phyloP scores from a whole-genome alignment of 371 early-diverging fungal genomes.

The Mucor plumbeus region DNA sequence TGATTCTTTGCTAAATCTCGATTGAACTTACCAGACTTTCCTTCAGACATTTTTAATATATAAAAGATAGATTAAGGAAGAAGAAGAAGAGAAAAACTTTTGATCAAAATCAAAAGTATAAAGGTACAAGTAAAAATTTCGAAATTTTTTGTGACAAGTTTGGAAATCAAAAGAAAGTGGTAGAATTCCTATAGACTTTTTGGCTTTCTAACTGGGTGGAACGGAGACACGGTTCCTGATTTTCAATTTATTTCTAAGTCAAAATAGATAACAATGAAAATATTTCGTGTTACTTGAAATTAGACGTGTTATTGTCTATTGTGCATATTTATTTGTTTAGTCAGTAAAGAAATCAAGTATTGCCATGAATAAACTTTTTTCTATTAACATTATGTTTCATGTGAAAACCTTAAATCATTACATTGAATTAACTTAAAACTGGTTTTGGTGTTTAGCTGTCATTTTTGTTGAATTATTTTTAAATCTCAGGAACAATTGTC shows the following conservation, averaged over 20 bases:
- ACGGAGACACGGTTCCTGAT: conserved; percentile 1
- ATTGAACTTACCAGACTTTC: conserved; percentile 80
- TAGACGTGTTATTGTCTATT: neutral
- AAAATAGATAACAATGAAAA: neutral
- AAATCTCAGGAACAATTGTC: too few relatives aligned
- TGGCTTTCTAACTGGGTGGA: conserved; percentile 14
- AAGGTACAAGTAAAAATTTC: conserved; percentile 3
- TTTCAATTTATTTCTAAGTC: neutral
- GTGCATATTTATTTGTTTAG: neutral
- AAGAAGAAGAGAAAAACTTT: conserved; percentile 10
- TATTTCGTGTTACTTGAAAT: neutral
- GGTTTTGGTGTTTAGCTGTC: too few relatives aligned
- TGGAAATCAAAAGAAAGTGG: conserved; percentile 38
- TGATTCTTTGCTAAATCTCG: neutral
- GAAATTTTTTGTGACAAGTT: conserved; percentile 35
- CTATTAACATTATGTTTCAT: too few relatives aligned
- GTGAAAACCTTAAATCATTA: too few relatives aligned
- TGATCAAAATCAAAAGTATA: neutral
- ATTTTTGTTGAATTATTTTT: too few relatives aligned
- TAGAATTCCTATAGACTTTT: conserved; percentile 22
- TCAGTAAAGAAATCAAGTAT: neutral
- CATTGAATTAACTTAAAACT: too few relatives aligned
- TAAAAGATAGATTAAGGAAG: conserved; percentile 22
- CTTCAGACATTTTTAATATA: conserved; percentile 39
- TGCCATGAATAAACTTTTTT: too few relatives aligned